phyloP scores from a whole-genome alignment of 2,329 filamentous ascomycete genomes.

The Ophiostoma montium region DNA sequence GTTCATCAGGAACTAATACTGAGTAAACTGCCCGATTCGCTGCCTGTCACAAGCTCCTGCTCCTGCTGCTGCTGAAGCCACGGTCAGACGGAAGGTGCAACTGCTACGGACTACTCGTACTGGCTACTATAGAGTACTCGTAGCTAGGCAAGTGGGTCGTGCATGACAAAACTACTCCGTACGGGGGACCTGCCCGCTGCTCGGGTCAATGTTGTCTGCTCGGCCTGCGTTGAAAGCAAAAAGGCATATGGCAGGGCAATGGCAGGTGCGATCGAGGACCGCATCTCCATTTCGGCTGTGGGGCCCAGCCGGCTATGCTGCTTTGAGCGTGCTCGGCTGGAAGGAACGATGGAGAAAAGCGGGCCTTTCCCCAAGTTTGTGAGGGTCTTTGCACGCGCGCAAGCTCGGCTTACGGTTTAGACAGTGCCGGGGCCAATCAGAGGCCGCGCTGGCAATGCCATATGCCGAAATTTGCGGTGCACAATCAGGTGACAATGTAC shows the following conservation, averaged over 20 bases:
- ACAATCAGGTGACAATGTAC: neutral
- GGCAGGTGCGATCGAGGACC: neutral
- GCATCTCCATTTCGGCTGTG: slow-evolving; percentile 5
- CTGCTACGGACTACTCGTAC: too few relatives aligned
- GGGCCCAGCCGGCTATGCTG: slow-evolving; percentile 2
- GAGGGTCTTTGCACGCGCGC: slow-evolving; percentile 1
- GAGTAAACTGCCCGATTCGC: slow-evolving; percentile 2
- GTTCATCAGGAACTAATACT: neutral
- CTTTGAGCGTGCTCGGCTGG: slow-evolving; percentile 5
- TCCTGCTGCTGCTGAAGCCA: neutral
- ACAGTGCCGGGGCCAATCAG: slow-evolving; percentile 4
- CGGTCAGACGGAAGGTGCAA: slow-evolving; percentile 9
- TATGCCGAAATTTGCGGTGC: neutral
- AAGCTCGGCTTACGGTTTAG: slow-evolving; percentile 9
- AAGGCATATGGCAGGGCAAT: neutral
- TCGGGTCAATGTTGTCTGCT: slow-evolving; percentile 8
- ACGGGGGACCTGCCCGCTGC: neutral
- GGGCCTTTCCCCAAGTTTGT: slow-evolving; percentile 1
- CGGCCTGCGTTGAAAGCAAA: slow-evolving; percentile 3
- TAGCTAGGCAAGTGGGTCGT: neutral
- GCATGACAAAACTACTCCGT: neutral
- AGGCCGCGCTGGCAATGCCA: neutral
- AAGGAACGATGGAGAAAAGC: neutral
- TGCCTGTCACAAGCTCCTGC: slow-evolving; percentile 2
- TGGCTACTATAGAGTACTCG: too few relatives aligned